These are phyloP conservation scores for Zymoseptoria pseudotritici DNA, from an alignment of 2,329 filamentous ascomycete species.

Conservation along the genomic window DNA sequence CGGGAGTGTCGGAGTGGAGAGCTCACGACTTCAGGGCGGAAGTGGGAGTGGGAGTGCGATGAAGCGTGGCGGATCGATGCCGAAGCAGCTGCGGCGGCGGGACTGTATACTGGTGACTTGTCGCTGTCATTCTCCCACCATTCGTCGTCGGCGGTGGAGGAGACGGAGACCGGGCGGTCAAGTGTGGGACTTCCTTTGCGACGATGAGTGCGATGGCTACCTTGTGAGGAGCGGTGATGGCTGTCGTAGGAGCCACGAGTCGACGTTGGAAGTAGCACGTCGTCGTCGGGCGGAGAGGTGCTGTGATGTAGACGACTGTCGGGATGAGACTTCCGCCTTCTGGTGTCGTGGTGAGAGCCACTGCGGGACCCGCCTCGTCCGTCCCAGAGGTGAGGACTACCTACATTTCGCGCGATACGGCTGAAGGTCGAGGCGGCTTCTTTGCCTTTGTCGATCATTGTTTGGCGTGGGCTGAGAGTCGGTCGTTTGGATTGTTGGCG, in stretches of 20 bases:
- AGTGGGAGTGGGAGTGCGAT: background rate
- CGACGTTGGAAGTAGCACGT: background rate
- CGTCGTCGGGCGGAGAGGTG: slow-evolving; percentile 6
- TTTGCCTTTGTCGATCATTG: slow-evolving; percentile 30
- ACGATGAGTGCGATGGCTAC: background rate
- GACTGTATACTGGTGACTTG: background rate
- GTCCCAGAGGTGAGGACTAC: slow-evolving; percentile 32
- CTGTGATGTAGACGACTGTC: slow-evolving; percentile 12
- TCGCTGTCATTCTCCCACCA: background rate
- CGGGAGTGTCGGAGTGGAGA: background rate
- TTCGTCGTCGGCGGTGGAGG: background rate
- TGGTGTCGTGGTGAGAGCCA: slow-evolving; percentile 16
- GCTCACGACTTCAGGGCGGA: background rate
- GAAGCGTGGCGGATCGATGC: background rate
- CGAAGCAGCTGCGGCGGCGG: background rate
- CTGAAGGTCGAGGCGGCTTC: slow-evolving; percentile 30
- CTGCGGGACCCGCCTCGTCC: slow-evolving; percentile 19
- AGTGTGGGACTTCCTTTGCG: no score
- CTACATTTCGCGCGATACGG: slow-evolving; percentile 30
- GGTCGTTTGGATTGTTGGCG: slow-evolving; percentile 28
- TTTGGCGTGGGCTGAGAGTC: slow-evolving; percentile 25
- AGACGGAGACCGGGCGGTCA: background rate
- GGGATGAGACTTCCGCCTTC: slow-evolving; percentile 12
- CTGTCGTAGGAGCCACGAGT: slow-evolving; percentile 9
- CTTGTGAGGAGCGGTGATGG: slow-evolving; percentile 7